Evolutionary conservation across 1,139 yeast genomes (phyloP), one percentile per base, ranked within the genome.

Genomic region (Blastobotrys arbuscula): DNA sequence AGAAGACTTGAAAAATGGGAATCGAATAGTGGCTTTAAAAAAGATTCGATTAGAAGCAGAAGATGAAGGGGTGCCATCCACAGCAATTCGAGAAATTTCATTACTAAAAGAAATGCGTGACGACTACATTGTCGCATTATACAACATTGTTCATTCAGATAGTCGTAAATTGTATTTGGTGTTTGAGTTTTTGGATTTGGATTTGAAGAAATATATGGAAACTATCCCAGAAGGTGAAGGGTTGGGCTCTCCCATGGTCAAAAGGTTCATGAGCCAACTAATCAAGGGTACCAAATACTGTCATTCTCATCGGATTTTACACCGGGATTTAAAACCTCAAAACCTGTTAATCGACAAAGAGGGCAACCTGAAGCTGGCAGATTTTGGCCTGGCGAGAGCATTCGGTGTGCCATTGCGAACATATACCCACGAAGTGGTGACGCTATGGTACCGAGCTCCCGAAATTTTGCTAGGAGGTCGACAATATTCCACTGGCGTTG

Each of bases 41-140:
- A 92, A 92, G 70, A 92, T 92, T 67, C 78, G 98, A 52, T 74
- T 94, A 50, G 99, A 94, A 65, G 88, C 95, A 42, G 98, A 94
- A 68, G 97, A 90, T 68, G 98, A 92, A 69, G 99, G 99, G 39
- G 97, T 92, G 33, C 98, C 98, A 5, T 87, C 96, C 18, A 94
- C 99, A 0, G 97, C 99, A 2, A 92, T 92, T 54, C 78, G 99
- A 58, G 99, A 92, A 67, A 92, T 92, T 58, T 90, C 97, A 1
- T 76, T 94, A 44, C 74, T 92, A 59, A 92, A 92, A 68, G 98
- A 94, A 68, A 78, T 92, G 76, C 79, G 87, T 55, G 95, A 92
- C 67, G 95, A 86, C 59, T 89, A 90, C 68, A 90, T 92, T 55
- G 97, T 92, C 36, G 75, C 95, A 45, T 74, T 94, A 47, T 88